Conservation (phyloP, 768 basidiomycete species). For the Suillus plorans region DNA sequence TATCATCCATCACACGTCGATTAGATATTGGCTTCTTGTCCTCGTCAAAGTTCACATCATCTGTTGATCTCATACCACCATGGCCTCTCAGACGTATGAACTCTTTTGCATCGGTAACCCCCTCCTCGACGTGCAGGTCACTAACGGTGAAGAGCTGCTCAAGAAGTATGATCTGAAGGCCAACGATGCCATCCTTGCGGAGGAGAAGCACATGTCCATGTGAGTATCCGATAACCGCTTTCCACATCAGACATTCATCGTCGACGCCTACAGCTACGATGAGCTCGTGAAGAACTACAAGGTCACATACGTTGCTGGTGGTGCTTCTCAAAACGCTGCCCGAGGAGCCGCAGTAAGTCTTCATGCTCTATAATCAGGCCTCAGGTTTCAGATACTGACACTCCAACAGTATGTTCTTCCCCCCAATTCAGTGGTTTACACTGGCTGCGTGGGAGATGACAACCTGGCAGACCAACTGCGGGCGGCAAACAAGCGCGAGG, state of each 20-base stretch:
- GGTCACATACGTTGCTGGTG: conserved; percentile 92
- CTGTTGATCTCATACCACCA: conserved; percentile 17
- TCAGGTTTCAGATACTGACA: conserved; percentile 9
- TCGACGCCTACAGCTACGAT: conserved; percentile 63
- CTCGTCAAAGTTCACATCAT: conserved; percentile 10
- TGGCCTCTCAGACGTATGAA: conserved; percentile 51
- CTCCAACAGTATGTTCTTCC: conserved; percentile 82
- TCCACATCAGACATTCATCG: not conserved
- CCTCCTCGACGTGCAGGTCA: conserved; percentile 94
- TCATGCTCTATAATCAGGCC: not conserved
- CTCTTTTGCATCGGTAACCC: conserved; percentile 96
- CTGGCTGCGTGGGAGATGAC: conserved; percentile 93
- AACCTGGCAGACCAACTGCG: conserved; percentile 87
- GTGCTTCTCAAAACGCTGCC: conserved; percentile 95
- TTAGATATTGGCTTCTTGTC: conserved; percentile 4
- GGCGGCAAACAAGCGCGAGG: conserved; percentile 89
- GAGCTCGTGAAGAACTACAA: conserved; percentile 76
- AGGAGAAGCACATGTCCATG: conserved; percentile 86
- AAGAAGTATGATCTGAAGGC: conserved; percentile 89
- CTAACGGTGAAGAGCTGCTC: conserved; percentile 77
- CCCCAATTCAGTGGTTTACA: conserved; percentile 84
- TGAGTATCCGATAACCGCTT: conserved; percentile 35
- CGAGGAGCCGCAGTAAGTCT: conserved; percentile 88
- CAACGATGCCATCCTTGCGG: conserved; percentile 95
- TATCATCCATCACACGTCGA: not conserved